Conservation (phyloP, 108 stramenopile species). For the Ochromonas danica region DNA sequence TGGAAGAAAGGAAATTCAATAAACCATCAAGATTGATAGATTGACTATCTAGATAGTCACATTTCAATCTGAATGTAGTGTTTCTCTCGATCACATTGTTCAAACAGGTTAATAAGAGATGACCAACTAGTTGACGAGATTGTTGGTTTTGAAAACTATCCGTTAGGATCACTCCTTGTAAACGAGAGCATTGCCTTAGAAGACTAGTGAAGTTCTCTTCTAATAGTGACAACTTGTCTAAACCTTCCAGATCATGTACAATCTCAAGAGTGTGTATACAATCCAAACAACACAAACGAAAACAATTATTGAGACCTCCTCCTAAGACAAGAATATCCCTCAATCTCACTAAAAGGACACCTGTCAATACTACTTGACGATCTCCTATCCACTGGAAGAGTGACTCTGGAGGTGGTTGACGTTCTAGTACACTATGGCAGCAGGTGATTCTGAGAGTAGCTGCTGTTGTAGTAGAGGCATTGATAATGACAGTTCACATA, state of each 20-base stretch:
- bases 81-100: slow-evolving; percentile 16
- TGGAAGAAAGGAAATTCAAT: slow-evolving; percentile 17
- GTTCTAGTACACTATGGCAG: slow-evolving; percentile 15
- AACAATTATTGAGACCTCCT: slow-evolving; percentile 16
- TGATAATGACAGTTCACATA: no score
- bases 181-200: slow-evolving; percentile 15
- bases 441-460: slow-evolving; percentile 14
- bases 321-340: slow-evolving; percentile 15
- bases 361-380: slow-evolving; percentile 15
- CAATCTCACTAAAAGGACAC: slow-evolving; percentile 15
- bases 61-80: slow-evolving; percentile 10
- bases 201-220: slow-evolving; percentile 15
- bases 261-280: slow-evolving; percentile 16
- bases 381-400: slow-evolving; percentile 14
- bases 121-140: slow-evolving; percentile 15
- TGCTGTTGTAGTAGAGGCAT: slow-evolving; percentile 9
- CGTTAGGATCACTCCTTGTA: slow-evolving; percentile 15
- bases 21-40: slow-evolving; percentile 17
- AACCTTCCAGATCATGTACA: slow-evolving; percentile 15
- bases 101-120: slow-evolving; percentile 17
- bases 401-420: slow-evolving; percentile 13
- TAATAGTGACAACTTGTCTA: slow-evolving; percentile 17
- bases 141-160: slow-evolving; percentile 17
- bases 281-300: slow-evolving; percentile 16
- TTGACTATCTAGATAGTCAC: slow-evolving; percentile 16